Conservation (phyloP, 805 yeast species). For the Nakazawaea molendinolei region DNA sequence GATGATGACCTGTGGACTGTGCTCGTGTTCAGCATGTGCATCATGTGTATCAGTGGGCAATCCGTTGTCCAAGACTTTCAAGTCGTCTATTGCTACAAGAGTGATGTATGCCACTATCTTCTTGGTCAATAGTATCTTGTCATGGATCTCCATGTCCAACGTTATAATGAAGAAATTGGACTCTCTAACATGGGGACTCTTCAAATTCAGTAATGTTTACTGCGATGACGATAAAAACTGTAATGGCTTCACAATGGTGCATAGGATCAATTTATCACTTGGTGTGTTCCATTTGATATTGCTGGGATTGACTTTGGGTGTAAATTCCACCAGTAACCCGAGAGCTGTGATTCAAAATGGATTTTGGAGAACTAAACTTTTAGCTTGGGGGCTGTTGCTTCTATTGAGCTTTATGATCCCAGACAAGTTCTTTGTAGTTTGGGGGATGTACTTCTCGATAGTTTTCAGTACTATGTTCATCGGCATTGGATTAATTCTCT, state of each 20-base stretch:
- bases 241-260: conserved; percentile 88
- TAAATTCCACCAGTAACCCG: conserved; percentile 69
- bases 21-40: no score
- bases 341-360: conserved; percentile 86
- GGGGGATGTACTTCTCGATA: conserved; percentile 89
- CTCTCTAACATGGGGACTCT: conserved; percentile 58
- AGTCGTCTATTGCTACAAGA: conserved; percentile 77
- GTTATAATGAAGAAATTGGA: conserved; percentile 72
- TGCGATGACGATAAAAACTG: conserved; percentile 84
- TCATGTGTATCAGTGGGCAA: conserved; percentile 35
- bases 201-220: conserved; percentile 44
- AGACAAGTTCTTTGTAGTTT: conserved; percentile 76
- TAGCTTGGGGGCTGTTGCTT: conserved; percentile 50
- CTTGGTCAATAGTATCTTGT: conserved; percentile 68
- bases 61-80: conserved; percentile 40
- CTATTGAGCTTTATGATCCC: conserved; percentile 73
- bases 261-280: conserved; percentile 81
- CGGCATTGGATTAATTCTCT: conserved; percentile 79
- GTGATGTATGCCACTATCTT: conserved; percentile 78
- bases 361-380: conserved; percentile 76
- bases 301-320: conserved; percentile 63
- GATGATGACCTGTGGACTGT: no score
- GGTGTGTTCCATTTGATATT: conserved; percentile 72
- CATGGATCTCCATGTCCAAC: conserved; percentile 90
- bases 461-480: conserved; percentile 79